A percentile compares a stretch with the other conserved stretches of the same genome.
Conservation (phyloP, 768 basidiomycete genomes). For the Boletus rubroflammeus region DNA sequence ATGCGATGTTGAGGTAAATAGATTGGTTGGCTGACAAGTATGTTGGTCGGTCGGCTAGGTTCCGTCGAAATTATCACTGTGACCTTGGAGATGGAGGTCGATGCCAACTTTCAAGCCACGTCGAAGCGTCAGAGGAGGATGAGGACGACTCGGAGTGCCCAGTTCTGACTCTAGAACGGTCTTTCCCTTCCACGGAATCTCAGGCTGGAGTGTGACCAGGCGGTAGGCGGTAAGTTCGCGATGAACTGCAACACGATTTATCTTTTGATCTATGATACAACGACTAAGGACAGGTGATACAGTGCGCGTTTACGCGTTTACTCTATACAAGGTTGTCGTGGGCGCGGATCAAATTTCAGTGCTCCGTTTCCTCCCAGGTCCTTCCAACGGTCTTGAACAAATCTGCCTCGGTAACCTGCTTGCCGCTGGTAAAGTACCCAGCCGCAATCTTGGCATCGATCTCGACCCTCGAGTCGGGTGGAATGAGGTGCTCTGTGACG, state of each 20-base stretch:
- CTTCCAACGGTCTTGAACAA: conserved; percentile 82
- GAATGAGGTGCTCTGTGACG: conserved; percentile 72
- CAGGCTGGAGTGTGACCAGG: too few species aligned
- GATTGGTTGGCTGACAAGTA: background rate
- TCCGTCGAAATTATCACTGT: too few species aligned
- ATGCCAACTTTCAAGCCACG: too few species aligned
- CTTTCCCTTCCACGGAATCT: too few species aligned
- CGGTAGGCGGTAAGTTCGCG: too few species aligned
- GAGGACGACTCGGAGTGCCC: too few species aligned
- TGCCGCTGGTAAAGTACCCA: conserved; percentile 85
- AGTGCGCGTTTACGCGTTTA: background rate
- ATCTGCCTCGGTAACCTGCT: conserved; percentile 74
- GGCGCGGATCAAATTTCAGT: conserved; percentile 38
- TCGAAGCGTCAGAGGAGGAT: too few species aligned
- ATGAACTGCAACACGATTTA: background rate
- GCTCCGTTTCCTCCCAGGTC: conserved; percentile 88
- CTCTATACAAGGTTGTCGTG: background rate
- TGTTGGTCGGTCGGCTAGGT: too few species aligned
- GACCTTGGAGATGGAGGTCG: too few species aligned
- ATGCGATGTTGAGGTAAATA: background rate
- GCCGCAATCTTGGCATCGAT: conserved; percentile 96
- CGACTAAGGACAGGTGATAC: background rate
- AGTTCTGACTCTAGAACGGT: too few species aligned
- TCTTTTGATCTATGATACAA: conserved; percentile 3
- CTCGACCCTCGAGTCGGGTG: conserved; percentile 87